Evolutionary conservation across 2,329 filamentous ascomycete genomes (phyloP), one percentile per base, ranked within the genome.

Genomic region (Ascosphaera acerosa): DNA sequence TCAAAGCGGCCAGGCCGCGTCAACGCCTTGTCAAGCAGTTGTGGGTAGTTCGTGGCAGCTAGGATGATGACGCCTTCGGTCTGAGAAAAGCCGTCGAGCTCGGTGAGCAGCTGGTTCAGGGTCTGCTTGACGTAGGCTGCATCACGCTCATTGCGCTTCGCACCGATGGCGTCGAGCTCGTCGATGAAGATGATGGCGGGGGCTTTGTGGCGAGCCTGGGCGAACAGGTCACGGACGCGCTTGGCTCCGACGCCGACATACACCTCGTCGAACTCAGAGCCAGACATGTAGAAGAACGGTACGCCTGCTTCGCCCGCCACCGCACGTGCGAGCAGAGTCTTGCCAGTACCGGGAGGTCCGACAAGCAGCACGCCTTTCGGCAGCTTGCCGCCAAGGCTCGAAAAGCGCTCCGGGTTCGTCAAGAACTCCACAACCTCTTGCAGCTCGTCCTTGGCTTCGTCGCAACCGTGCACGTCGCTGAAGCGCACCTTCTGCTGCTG

Each of bases 211-310:
- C 81, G 77, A 39, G 84, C 84, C 34, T 76, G 70, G 29, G 62
- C 57, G 50, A 91, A 90, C n/a, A 91, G 65, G 38, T 92, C 87
- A 35, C 87, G 78, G 30, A 97, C 84, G 45, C 87, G 76, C 61
- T 97, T 91, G 29, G 81, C 81, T 47, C 82, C 81, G 33, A 97
- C 87, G 47, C 87, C 87, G 20, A 97, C 89, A 46, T 92, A 97
- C 32, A 97, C 75, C 53, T 97, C 87, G 46, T 97, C 87, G 47
- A 97, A 97, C 51, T 97, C 87, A 35, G 80, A 90, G 31, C 87
- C 87, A 46, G 87, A 97, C 84, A 97, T 94, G 64, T 92, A 97
- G 63, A 94, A 97, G 63, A 97, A 97, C 1, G 87, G 87, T 12
- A 97, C 87, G 34, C 84, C 87, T 33, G 87, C 82, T 57, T 97